phyloP scores from a whole-genome alignment of 1,284 basidiomycete species.

The Sporisorium scitamineum region DNA sequence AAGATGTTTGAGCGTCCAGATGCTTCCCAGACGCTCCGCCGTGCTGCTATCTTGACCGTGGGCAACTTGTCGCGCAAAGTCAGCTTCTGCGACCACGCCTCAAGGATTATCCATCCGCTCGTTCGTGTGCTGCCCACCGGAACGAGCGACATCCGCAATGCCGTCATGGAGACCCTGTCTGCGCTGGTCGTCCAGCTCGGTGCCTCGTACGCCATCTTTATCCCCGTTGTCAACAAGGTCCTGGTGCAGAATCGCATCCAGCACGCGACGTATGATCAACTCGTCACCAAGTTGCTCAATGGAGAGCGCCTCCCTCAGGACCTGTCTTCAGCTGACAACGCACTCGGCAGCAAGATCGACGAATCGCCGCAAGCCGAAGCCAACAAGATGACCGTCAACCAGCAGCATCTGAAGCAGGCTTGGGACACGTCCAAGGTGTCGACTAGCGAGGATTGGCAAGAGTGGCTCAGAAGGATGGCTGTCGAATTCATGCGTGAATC shows the following conservation, averaged over 20 bases:
- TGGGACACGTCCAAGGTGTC: constrained; percentile 90
- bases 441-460: constrained; percentile 88
- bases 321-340: constrained; percentile 61
- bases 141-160: constrained; percentile 81
- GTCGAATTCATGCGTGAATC: constrained; percentile 99
- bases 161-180: constrained; percentile 93
- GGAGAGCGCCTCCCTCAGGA: constrained; percentile 87
- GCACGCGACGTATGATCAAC: constrained; percentile 88
- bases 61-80: constrained; percentile 91
- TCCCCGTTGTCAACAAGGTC: constrained; percentile 94
- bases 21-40: constrained; percentile 80
- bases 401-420: constrained; percentile 95
- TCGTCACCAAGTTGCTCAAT: constrained; percentile 88
- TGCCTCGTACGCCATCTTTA: constrained; percentile 95
- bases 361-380: constrained; percentile 71
- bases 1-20: constrained; percentile 89
- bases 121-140: constrained; percentile 86
- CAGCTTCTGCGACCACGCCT: constrained; percentile 99
- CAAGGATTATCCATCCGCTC: constrained; percentile 94
- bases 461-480: constrained; percentile 93
- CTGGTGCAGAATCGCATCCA: constrained; percentile 82
- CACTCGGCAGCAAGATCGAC: constrained; percentile 63
- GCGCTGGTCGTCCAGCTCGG: constrained; percentile 93
- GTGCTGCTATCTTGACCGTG: constrained; percentile 89
- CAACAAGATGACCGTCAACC: constrained; percentile 93